These are phyloP conservation scores for Penicillium rolfsii DNA, from an alignment of 2,329 filamentous ascomycete species.

Conservation along the genomic window DNA sequence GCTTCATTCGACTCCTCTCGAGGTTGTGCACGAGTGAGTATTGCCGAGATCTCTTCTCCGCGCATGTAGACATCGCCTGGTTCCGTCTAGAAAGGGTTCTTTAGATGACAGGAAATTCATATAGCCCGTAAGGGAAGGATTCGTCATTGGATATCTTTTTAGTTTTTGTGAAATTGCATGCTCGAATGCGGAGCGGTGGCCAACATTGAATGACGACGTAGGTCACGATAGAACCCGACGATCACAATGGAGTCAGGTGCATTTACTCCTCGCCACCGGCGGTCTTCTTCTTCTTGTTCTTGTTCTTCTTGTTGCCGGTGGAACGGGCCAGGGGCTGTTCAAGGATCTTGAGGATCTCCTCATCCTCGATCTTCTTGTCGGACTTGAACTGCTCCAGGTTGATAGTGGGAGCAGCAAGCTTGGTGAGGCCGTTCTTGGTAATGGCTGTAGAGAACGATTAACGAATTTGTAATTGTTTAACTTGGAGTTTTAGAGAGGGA, in stretches of 20 bases:
- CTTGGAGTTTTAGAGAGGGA: neutral
- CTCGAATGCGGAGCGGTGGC: constrained; percentile 9
- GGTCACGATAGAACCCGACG: constrained; percentile 22
- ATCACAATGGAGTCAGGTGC: constrained; percentile 18
- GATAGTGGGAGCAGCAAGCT: constrained; percentile 74
- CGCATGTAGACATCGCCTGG: constrained; percentile 15
- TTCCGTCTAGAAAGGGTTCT: constrained; percentile 15
- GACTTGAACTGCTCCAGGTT: constrained; percentile 85
- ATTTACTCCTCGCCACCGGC: constrained; percentile 48
- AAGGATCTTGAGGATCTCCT: constrained; percentile 92
- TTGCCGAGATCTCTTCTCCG: constrained; percentile 5
- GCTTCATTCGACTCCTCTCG: constrained; percentile 16
- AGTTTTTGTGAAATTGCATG: constrained; percentile 17
- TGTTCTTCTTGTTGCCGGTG: constrained; percentile 73
- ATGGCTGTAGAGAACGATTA: constrained; percentile 64
- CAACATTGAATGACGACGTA: constrained; percentile 25
- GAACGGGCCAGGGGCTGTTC: constrained; percentile 76
- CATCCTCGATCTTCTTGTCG: constrained; percentile 97
- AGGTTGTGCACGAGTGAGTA: constrained; percentile 9
- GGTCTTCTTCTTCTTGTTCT: constrained; percentile 84
- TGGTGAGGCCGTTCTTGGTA: constrained; percentile 94
- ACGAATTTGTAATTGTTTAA: neutral
- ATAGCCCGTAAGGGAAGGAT: constrained; percentile 18
- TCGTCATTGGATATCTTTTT: constrained; percentile 34
- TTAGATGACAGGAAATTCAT: constrained; percentile 17